Conservation (phyloP, 1,284 basidiomycete species). For the Omphalotus olearius region DNA sequence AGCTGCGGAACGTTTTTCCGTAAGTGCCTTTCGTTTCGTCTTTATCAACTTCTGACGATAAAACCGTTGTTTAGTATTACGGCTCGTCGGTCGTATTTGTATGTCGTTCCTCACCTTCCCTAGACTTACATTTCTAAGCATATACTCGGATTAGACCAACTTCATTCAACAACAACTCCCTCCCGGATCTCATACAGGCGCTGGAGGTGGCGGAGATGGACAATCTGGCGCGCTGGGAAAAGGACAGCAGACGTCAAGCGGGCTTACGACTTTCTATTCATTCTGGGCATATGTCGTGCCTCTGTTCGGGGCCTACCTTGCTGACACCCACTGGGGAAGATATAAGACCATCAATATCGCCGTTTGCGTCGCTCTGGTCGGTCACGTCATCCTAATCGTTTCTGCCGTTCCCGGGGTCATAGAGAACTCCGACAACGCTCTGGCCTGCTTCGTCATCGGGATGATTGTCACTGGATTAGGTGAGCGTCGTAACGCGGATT, state of each 20-base stretch:
- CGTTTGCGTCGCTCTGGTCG: conserved; percentile 52
- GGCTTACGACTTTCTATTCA: conserved; percentile 57
- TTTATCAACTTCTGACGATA: background rate
- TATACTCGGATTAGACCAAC: conserved; percentile 62
- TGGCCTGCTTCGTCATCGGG: conserved; percentile 63
- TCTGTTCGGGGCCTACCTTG: conserved; percentile 65
- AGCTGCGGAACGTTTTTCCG: conserved; percentile 74
- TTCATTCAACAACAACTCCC: conserved; percentile 73
- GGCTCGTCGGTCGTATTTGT: conserved; percentile 66
- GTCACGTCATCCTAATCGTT: conserved; percentile 74
- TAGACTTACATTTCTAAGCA: background rate
- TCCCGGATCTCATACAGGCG: conserved; percentile 61
- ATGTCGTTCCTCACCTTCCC: conserved; percentile 22
- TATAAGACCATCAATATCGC: conserved; percentile 69
- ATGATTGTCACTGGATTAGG: conserved; percentile 61
- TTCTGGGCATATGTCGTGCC: conserved; percentile 45
- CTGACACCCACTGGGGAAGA: conserved; percentile 69
- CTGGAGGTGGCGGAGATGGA: conserved; percentile 44
- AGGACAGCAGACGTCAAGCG: conserved; percentile 66
- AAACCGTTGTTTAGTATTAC: conserved; percentile 32
- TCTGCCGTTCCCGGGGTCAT: conserved; percentile 72
- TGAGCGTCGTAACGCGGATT: background rate
- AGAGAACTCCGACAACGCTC: conserved; percentile 46
- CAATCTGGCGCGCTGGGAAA: conserved; percentile 70
- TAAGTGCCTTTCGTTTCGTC: conserved; percentile 23